A percentile compares a stretch with the other conserved stretches of the same genome.
These are phyloP conservation scores for Ustilaginoidea virens DNA, from an alignment of 2,329 filamentous ascomycete species.

Conservation along the genomic window DNA sequence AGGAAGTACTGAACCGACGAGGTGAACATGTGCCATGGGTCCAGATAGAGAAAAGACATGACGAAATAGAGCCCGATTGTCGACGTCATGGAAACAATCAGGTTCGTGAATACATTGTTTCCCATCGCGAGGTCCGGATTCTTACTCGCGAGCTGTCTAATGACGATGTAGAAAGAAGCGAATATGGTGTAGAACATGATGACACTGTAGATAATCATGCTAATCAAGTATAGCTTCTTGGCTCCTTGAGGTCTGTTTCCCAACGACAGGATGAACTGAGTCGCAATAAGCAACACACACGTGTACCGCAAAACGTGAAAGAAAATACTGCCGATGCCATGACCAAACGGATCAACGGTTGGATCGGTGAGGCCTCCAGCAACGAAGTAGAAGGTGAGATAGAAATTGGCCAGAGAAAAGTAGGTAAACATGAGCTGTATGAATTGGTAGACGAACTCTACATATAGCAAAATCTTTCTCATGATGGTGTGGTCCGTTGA, in stretches of 20 bases:
- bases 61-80: slow-evolving; percentile 90
- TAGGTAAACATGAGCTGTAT: slow-evolving; percentile 89
- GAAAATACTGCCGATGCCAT: slow-evolving; percentile 68
- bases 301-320: slow-evolving; percentile 78
- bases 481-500: slow-evolving; percentile 76
- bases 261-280: slow-evolving; percentile 92
- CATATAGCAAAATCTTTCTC: slow-evolving; percentile 80
- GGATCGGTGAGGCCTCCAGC: slow-evolving; percentile 75
- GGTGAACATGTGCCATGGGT: slow-evolving; percentile 99
- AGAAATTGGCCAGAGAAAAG: slow-evolving; percentile 97
- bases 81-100: slow-evolving; percentile 77
- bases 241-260: slow-evolving; percentile 93
- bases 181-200: slow-evolving; percentile 97
- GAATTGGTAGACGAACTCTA: slow-evolving; percentile 93
- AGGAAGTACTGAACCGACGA: slow-evolving; percentile 83
- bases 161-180: slow-evolving; percentile 74
- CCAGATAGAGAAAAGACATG: slow-evolving; percentile 91
- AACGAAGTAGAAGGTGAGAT: slow-evolving; percentile 96
- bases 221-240: slow-evolving; percentile 73
- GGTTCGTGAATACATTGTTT: slow-evolving; percentile 85
- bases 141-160: slow-evolving; percentile 54
- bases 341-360: slow-evolving; percentile 76
- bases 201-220: slow-evolving; percentile 78
- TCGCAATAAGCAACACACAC: slow-evolving; percentile 74
- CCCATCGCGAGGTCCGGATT: slow-evolving; percentile 42